Percentiles rank a stretch among this genome's conserved stretches.
Conservation (phyloP, 2,329 filamentous ascomycete species). For the Sporothrix variecibatus region DNA sequence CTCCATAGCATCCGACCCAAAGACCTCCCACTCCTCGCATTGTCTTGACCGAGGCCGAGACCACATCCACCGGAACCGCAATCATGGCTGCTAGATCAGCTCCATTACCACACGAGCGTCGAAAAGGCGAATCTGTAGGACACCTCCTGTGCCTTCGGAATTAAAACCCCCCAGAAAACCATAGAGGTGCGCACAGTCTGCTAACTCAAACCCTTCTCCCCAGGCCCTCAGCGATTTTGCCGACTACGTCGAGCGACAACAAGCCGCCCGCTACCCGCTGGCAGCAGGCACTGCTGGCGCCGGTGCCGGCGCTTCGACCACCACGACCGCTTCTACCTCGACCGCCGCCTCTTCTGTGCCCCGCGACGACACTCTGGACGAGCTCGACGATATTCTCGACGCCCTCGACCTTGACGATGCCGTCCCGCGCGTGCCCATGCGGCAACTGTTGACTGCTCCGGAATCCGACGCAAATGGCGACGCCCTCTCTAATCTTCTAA, state of each 20-base stretch:
- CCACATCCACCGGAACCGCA: not conserved
- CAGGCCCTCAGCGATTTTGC: slow-evolving; percentile 90
- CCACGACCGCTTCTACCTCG: slow-evolving; percentile 27
- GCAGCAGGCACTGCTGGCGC: slow-evolving; percentile 35
- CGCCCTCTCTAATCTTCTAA: slow-evolving; percentile 66
- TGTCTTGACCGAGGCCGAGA: not conserved
- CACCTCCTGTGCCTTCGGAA: not conserved
- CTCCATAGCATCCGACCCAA: not conserved
- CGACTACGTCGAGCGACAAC: slow-evolving; percentile 95
- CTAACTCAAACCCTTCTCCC: not conserved
- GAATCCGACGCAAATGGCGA: slow-evolving; percentile 50
- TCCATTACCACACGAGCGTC: slow-evolving; percentile 74
- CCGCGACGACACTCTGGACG: slow-evolving; percentile 51
- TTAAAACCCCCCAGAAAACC: no score
- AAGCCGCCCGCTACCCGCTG: slow-evolving; percentile 67
- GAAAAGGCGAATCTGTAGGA: slow-evolving; percentile 81
- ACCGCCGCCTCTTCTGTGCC: slow-evolving; percentile 34
- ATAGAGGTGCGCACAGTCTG: not conserved
- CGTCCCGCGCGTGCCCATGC: slow-evolving; percentile 67
- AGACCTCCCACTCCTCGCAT: not conserved
- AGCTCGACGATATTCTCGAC: slow-evolving; percentile 57
- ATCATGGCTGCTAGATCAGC: slow-evolving; percentile 57
- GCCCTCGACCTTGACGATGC: slow-evolving; percentile 91
- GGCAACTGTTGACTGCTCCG: slow-evolving; percentile 66
- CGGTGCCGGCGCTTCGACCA: slow-evolving; percentile 34